phyloP scores from a whole-genome alignment of 169 alveolate species.

The Plasmodium billcollinsi region DNA sequence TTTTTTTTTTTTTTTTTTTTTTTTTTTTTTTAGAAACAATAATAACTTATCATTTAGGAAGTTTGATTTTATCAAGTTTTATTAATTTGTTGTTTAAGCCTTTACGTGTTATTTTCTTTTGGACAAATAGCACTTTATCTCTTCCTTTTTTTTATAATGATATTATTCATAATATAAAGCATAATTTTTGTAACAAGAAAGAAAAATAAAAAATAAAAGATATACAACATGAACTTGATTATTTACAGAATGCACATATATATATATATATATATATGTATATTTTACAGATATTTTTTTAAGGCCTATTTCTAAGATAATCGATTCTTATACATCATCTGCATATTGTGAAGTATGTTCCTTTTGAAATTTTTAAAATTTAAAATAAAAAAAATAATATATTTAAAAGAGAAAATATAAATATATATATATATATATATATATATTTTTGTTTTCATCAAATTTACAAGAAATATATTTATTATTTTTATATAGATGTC shows the following conservation, averaged over 20 bases:
- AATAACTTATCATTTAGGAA: conserved; percentile 52
- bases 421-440: no score
- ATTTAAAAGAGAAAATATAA: no score
- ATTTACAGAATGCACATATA: neutral
- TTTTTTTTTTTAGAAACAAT: conserved; percentile 47
- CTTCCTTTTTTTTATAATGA: conserved; percentile 51
- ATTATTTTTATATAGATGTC: conserved; percentile 32
- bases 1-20: neutral
- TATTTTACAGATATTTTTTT: conserved; percentile 23
- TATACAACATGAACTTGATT: neutral
- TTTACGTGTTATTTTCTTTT: conserved; percentile 54
- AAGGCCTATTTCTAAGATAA: conserved; percentile 36
- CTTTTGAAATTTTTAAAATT: neutral
- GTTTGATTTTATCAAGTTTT: conserved; percentile 57
- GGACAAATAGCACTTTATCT: conserved; percentile 60
- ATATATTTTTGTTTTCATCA: no score
- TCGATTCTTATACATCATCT: conserved; percentile 36
- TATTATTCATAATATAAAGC: conserved; percentile 34
- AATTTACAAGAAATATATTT: no score
- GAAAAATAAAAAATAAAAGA: neutral
- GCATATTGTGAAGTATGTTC: conserved; percentile 61
- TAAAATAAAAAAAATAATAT: neutral
- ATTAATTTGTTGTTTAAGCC: conserved; percentile 26
- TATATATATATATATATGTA: neutral
- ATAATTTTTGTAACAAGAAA: conserved; percentile 25